Evolutionary conservation across 352 stramenopile species (phyloP).

Genomic region (Plasmopara halstedii): DNA sequence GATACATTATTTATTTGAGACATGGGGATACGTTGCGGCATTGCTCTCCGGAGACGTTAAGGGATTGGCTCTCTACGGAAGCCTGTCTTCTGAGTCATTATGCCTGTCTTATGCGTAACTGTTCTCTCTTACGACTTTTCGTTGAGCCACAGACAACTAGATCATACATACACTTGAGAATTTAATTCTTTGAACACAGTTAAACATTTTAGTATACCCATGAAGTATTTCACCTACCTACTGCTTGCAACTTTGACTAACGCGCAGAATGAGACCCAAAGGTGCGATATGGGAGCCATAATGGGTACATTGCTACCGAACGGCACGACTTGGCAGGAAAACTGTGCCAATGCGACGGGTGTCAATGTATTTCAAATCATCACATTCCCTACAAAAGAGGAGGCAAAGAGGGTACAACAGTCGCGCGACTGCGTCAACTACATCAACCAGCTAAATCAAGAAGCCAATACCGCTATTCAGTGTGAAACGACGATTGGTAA

Average conservation of each 20-base stretch:
- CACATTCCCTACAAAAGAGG: conserved; percentile 32
- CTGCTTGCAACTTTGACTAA: conserved; percentile 5
- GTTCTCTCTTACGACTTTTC: background rate
- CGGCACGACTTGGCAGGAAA: conserved; percentile 33
- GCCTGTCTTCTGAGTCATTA: background rate
- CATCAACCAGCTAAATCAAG: conserved; percentile 59
- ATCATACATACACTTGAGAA: no score
- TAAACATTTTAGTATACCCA: no score
- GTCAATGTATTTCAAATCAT: conserved; percentile 40
- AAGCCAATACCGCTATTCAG: conserved; percentile 47
- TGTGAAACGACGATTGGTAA: conserved; percentile 36
- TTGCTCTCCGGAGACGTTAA: background rate
- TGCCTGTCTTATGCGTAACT: no score
- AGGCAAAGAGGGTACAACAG: conserved; percentile 36
- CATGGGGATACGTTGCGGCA: background rate
- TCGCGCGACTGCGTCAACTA: conserved; percentile 54
- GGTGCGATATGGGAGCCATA: conserved; percentile 46
- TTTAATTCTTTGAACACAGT: no score
- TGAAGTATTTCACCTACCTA: conserved; percentile 21
- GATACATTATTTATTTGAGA: background rate
- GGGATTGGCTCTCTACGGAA: background rate
- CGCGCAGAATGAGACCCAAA: conserved; percentile 12
- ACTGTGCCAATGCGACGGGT: conserved; percentile 24
- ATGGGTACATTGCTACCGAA: conserved; percentile 41
- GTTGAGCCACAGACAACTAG: background rate